Base-by-base conservation (phyloP, 2,329 filamentous ascomycete genomes). In the Cladosporium sp. region DNA sequence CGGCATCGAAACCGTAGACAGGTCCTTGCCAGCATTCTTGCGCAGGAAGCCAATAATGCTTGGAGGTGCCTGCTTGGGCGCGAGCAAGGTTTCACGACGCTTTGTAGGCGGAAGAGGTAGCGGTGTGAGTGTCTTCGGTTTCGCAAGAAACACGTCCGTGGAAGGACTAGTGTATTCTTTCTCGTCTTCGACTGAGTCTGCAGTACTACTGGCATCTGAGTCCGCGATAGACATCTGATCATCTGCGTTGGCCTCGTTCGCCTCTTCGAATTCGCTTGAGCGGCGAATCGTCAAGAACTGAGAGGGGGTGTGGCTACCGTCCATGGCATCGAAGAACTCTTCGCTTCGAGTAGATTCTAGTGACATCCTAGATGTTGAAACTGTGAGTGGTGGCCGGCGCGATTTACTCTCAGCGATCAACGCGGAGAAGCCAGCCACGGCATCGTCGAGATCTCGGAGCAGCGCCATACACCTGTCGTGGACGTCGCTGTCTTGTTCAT, bases 11-110 rank as follows among this genome's bases (percentile, higher is more conserved):
- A 99, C 96, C 2, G 93, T 96, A 67, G 92, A 97, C 59, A 99
- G 83, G 78, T 99, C 95, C 78, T 99, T 99, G 75, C 95, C 95
- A 11, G 98, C 95, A 72, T 99, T 99, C 79, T 98, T 99, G 71
- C 95, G 89, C 36, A 98, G 85, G 77, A 98, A 97, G 0, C 92
- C 92, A 71, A 99, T 97, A 63, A 99, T 82, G 76, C 92, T 97
- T 0, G 95, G 95, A 0, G 95, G 95, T 66, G 88, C 82, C 15
- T 93, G 88, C 32, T 89, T 92, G 7, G 93, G 88, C 1, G 90
- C 83, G 3, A 88, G 85, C 18, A 99, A 87, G 0, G 87, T 89
- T 7, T 81, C 83, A 66, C 95, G 87, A 38, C 95, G 88, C 47
- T 84, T 79, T 2, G 96, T 84, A 0, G 80, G 73, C 34, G 87